These are phyloP conservation scores for Aspergillus brunneoviolaceus DNA, from an alignment of 2,329 filamentous ascomycete genomes.

Conservation along the genomic window DNA sequence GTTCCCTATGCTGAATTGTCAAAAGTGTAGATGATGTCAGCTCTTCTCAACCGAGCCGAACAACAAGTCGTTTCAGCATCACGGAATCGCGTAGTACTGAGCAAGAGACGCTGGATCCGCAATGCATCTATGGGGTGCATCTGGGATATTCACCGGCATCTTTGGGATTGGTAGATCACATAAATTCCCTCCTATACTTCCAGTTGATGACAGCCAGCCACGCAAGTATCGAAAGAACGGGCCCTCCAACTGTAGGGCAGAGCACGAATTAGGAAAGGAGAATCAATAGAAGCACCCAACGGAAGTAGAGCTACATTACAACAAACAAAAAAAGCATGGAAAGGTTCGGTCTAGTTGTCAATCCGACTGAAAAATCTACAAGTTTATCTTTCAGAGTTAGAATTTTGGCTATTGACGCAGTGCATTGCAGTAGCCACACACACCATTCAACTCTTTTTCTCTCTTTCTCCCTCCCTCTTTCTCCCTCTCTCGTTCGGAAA, in stretches of 20 bases:
- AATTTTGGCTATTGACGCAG: slow-evolving; percentile 12
- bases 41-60: slow-evolving; percentile 7
- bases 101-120: neutral
- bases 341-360: neutral
- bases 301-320: neutral
- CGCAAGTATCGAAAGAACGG: neutral
- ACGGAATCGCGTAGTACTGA: neutral
- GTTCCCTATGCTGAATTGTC: no score
- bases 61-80: neutral
- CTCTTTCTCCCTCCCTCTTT: neutral
- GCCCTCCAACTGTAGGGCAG: neutral
- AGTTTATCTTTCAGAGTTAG: slow-evolving; percentile 8
- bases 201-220: neutral
- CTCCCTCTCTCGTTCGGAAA: neutral
- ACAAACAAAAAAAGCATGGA: neutral
- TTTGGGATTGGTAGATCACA: neutral
- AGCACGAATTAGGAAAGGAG: neutral
- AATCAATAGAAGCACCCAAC: neutral
- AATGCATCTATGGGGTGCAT: slow-evolving; percentile 4
- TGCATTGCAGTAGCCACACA: slow-evolving; percentile 7
- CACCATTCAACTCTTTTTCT: neutral
- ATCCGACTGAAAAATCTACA: slow-evolving; percentile 10
- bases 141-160: neutral
- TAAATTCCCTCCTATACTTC: neutral
- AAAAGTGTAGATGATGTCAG: slow-evolving; percentile 15